phyloP scores from a whole-genome alignment of 1,139 yeast species.

The Nakaseomyces bracarensis region DNA sequence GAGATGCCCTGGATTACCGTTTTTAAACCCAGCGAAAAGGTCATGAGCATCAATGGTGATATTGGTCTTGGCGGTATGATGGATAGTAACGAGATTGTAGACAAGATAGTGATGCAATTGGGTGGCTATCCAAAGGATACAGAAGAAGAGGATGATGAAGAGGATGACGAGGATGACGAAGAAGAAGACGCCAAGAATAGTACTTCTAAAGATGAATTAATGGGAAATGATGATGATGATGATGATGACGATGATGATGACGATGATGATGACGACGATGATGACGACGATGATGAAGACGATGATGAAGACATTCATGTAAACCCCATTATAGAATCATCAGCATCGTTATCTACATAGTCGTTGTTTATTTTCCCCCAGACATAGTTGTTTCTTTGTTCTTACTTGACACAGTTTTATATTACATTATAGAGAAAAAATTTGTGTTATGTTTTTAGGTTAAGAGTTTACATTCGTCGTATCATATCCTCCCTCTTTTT shows the following conservation, averaged over 20 bases:
- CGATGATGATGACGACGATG: conserved; percentile 38
- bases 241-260: conserved; percentile 41
- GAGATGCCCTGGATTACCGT: conserved; percentile 69
- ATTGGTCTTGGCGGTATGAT: conserved; percentile 98
- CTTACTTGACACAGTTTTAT: too few species aligned
- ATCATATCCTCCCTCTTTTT: too few species aligned
- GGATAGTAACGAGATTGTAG: conserved; percentile 83
- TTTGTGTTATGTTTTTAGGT: too few species aligned
- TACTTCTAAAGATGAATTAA: conserved; percentile 34
- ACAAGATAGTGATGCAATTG: conserved; percentile 66
- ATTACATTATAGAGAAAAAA: too few species aligned
- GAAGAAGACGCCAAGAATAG: conserved; percentile 37
- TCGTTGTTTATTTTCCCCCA: too few species aligned
- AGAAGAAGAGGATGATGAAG: conserved; percentile 64
- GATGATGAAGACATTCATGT: conserved; percentile 29
- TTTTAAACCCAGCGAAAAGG: conserved; percentile 86
- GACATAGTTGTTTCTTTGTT: too few species aligned
- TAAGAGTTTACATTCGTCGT: too few species aligned
- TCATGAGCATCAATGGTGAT: conserved; percentile 79
- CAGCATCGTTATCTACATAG: too few species aligned
- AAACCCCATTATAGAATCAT: too few species aligned
- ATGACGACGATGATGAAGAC: conserved; percentile 36
- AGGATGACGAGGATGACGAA: conserved; percentile 45
- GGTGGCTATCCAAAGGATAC: conserved; percentile 91
- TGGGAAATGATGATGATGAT: conserved; percentile 33